Evolutionary conservation across 2,329 filamentous ascomycete species (phyloP).

Genomic region (Cercospora sesami): DNA sequence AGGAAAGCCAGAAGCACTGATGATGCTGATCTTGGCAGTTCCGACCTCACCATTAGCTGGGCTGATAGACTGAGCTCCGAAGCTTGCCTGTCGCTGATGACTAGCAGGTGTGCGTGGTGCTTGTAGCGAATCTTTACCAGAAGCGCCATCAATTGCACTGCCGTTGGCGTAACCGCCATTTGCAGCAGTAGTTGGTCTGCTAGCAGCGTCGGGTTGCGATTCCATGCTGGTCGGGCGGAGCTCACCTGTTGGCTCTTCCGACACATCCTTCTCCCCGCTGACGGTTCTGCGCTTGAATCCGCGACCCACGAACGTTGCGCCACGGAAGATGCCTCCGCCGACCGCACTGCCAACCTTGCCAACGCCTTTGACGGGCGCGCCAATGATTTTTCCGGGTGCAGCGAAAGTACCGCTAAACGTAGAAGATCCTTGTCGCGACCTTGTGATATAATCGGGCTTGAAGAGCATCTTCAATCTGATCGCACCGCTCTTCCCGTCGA

Average conservation of each 20-base stretch:
- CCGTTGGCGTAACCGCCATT: slow-evolving; percentile 23
- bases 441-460: slow-evolving; percentile 86
- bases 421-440: slow-evolving; percentile 82
- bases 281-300: slow-evolving; percentile 75
- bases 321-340: slow-evolving; percentile 79
- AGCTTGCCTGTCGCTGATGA: slow-evolving; percentile 52
- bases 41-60: slow-evolving; percentile 60
- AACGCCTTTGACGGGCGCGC: slow-evolving; percentile 90
- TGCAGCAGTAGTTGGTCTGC: slow-evolving; percentile 26
- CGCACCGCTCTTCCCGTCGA: slow-evolving; percentile 87
- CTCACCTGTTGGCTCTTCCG: slow-evolving; percentile 28
- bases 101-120: slow-evolving; percentile 34
- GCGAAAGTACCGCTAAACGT: slow-evolving; percentile 92
- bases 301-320: slow-evolving; percentile 85
- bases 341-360: slow-evolving; percentile 71
- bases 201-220: slow-evolving; percentile 19
- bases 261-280: slow-evolving; percentile 48
- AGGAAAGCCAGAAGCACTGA: slow-evolving; percentile 76
- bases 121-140: slow-evolving; percentile 29
- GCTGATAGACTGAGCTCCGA: slow-evolving; percentile 35
- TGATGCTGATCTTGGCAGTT: slow-evolving; percentile 74
- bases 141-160: slow-evolving; percentile 29
- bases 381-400: slow-evolving; percentile 83
- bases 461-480: slow-evolving; percentile 84
- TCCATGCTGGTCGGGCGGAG: slow-evolving; percentile 37